phyloP scores from a whole-genome alignment of 208 protist species.

The Trypanosoma boissoni region DNA sequence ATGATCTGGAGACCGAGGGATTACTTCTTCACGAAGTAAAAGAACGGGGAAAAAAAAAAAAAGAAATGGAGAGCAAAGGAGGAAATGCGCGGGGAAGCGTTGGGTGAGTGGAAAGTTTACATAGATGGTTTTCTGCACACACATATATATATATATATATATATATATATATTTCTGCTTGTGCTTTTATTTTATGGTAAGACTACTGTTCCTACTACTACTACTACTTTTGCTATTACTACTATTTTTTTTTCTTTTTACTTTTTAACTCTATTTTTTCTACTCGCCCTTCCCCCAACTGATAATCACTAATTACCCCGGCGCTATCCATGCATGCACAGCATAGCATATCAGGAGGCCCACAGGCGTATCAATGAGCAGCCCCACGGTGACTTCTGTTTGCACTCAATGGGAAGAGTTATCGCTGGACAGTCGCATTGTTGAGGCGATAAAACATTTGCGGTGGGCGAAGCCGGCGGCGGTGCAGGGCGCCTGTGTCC shows the following conservation, averaged over 20 bases:
- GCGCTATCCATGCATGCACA: too few relatives aligned
- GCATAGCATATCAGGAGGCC: too few relatives aligned
- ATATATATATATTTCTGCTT: background rate
- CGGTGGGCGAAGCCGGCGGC: constrained; percentile 87
- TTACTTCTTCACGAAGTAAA: constrained; percentile 56
- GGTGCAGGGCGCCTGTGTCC: constrained; percentile 94
- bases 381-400: constrained; percentile 17
- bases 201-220: too few relatives aligned
- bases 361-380: constrained; percentile 1
- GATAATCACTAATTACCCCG: too few relatives aligned
- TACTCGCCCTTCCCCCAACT: too few relatives aligned
- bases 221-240: background rate
- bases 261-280: too few relatives aligned
- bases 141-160: background rate
- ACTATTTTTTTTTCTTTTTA: background rate
- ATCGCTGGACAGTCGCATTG: constrained; percentile 68
- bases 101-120: background rate
- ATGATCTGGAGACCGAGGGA: constrained; percentile 87
- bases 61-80: background rate
- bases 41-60: constrained; percentile 1
- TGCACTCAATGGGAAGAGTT: constrained; percentile 71
- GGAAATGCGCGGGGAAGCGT: too few relatives aligned
- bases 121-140: too few relatives aligned
- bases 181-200: background rate
- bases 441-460: constrained; percentile 79